Percentiles rank a stretch among this genome's conserved stretches.
phyloP scores from a whole-genome alignment of 2,329 filamentous ascomycete genomes.

The Zasmidium angulare region DNA sequence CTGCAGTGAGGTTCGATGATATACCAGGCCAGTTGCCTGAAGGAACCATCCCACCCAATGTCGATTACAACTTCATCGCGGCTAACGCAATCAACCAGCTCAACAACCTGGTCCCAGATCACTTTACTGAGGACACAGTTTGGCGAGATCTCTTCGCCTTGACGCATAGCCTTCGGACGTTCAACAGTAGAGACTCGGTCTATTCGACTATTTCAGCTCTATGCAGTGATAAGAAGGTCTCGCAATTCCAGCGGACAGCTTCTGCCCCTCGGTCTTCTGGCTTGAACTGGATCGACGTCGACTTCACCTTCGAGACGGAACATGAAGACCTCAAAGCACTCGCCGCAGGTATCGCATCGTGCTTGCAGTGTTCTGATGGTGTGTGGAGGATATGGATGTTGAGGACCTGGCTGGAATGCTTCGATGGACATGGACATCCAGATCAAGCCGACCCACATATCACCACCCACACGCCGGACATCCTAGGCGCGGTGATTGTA shows the following conservation, averaged over 20 bases:
- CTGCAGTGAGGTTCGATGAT: constrained; percentile 18
- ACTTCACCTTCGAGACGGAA: constrained; percentile 33
- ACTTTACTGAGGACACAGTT: constrained; percentile 17
- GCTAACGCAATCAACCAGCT: constrained; percentile 17
- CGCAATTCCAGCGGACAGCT: constrained; percentile 19
- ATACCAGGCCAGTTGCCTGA: constrained; percentile 27
- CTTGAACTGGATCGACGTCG: constrained; percentile 24
- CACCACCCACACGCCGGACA: neutral
- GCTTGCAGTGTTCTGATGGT: constrained; percentile 33
- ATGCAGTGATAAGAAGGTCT: constrained; percentile 33
- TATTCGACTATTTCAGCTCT: constrained; percentile 37
- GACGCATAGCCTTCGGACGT: constrained; percentile 57
- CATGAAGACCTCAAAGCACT: constrained; percentile 26
- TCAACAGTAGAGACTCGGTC: constrained; percentile 49
- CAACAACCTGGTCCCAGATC: constrained; percentile 17
- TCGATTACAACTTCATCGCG: constrained; percentile 18
- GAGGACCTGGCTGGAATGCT: constrained; percentile 37
- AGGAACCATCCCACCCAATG: constrained; percentile 13
- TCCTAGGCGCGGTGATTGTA: constrained; percentile 48
- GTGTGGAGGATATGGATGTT: constrained; percentile 43
- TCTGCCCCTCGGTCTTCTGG: constrained; percentile 30
- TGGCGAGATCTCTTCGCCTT: constrained; percentile 61
- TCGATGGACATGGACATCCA: constrained; percentile 37
- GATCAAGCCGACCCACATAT: constrained; percentile 6
- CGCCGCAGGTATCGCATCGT: constrained; percentile 35